Conservation (phyloP, 768 basidiomycete genomes). For the Tulasnella sp. region DNA sequence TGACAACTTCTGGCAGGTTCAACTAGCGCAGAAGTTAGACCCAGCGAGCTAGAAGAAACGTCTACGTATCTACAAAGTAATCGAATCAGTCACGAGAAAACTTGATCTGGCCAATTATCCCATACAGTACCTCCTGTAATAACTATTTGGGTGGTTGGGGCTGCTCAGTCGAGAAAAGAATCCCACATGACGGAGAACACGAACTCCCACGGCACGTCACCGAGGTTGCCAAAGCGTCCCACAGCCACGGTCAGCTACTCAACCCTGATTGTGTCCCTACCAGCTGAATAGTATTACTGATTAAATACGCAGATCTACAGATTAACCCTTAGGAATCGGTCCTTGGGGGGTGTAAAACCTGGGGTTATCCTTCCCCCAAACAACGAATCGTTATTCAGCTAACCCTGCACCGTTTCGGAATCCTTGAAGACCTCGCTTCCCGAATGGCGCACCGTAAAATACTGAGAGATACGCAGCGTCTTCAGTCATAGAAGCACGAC, state of each 20-base stretch:
- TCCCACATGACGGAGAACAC: not conserved
- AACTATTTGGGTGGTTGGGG: conserved; percentile 9
- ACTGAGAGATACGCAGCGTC: not conserved
- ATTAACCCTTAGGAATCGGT: not conserved
- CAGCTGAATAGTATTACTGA: not conserved
- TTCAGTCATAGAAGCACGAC: not conserved
- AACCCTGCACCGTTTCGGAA: not conserved
- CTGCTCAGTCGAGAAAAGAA: not conserved
- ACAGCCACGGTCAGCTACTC: not conserved
- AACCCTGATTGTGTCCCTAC: not conserved
- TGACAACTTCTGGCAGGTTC: not conserved
- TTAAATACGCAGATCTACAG: not conserved
- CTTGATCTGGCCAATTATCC: not conserved
- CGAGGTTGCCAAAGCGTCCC: not conserved
- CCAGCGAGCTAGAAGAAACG: not conserved
- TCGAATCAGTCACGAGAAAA: not conserved
- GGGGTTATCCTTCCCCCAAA: not conserved
- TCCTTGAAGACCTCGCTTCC: not conserved
- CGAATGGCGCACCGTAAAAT: too few species aligned
- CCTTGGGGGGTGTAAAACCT: not conserved
- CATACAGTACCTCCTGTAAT: not conserved
- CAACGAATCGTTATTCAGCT: not conserved
- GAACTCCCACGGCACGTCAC: not conserved
- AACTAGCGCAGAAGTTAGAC: not conserved
- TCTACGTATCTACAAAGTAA: not conserved